A percentile compares a stretch with the other conserved stretches of the same genome.
Conservation (phyloP, 257 asterid genomes). For the Hygrophila difformis region DNA sequence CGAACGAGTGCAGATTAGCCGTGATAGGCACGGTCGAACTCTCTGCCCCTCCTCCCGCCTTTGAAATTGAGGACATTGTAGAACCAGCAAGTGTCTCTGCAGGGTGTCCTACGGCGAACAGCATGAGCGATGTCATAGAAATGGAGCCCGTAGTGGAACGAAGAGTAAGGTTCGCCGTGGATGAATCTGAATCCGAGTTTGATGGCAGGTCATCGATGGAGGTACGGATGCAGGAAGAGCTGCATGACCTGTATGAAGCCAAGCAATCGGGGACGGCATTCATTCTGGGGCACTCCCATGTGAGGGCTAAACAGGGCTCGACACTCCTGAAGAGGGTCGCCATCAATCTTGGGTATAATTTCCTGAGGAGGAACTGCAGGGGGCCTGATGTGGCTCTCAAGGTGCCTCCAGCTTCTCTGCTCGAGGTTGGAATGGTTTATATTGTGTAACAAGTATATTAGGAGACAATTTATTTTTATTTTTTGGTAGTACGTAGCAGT, state of each 20-base stretch:
- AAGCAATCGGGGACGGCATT: constrained; percentile 80
- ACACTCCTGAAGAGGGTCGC: constrained; percentile 70
- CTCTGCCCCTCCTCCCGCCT: constrained; percentile 29
- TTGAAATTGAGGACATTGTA: constrained; percentile 45
- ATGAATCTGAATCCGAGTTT: constrained; percentile 20
- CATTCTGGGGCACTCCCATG: constrained; percentile 85
- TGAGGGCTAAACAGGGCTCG: constrained; percentile 77
- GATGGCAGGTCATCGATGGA: constrained; percentile 31
- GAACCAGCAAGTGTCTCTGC: constrained; percentile 69
- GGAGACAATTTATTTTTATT: no score
- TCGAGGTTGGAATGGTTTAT: constrained; percentile 95
- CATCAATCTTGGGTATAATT: constrained; percentile 68
- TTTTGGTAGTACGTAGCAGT: no score
- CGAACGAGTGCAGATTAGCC: constrained; percentile 50
- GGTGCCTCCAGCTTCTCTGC: constrained; percentile 94
- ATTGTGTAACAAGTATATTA: constrained; percentile 33
- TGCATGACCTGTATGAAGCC: constrained; percentile 65
- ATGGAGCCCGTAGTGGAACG: constrained; percentile 29
- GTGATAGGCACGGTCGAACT: constrained; percentile 64
- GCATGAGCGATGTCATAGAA: constrained; percentile 35
- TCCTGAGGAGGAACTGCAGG: constrained; percentile 72
- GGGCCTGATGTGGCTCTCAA: constrained; percentile 86
- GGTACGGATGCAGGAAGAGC: constrained; percentile 43
- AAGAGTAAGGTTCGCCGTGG: constrained; percentile 51
- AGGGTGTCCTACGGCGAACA: constrained; percentile 38